Conservation (phyloP, 768 basidiomycete species). For the Tricholoma sp. region DNA sequence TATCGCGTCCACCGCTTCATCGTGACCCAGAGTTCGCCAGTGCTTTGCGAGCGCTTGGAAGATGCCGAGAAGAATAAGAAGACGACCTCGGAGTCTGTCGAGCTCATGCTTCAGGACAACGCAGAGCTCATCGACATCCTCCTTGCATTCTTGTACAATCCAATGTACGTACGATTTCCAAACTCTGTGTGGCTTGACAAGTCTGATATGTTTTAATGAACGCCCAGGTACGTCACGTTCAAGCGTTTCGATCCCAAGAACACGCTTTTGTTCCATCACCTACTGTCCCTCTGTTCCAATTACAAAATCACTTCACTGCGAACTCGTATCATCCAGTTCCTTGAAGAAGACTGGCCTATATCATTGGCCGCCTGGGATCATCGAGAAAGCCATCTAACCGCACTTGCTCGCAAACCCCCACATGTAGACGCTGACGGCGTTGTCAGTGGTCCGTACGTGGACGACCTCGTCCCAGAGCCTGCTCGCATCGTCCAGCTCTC, state of each 20-base stretch:
- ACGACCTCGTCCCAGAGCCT: conserved; percentile 1
- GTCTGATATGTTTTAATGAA: background rate
- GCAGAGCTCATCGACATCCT: background rate
- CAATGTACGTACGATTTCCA: background rate
- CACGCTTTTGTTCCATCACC: background rate
- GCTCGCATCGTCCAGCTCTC: background rate
- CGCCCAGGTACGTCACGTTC: background rate
- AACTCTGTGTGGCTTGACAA: background rate
- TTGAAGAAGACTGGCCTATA: background rate
- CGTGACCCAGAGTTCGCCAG: background rate
- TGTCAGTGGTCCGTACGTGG: conserved; percentile 2
- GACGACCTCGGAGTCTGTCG: background rate
- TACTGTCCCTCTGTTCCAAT: background rate
- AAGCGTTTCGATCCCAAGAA: background rate
- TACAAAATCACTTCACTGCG: background rate
- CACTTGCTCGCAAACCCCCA: background rate
- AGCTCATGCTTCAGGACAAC: background rate
- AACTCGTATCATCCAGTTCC: background rate
- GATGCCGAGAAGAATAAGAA: background rate
- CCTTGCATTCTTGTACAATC: background rate
- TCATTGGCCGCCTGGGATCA: background rate
- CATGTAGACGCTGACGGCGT: background rate
- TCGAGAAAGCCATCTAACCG: background rate
- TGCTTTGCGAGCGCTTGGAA: background rate
- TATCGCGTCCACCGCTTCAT: conserved; percentile 7